phyloP scores from a whole-genome alignment of 345 rosid genomes.

The Clausena lansium region DNA sequence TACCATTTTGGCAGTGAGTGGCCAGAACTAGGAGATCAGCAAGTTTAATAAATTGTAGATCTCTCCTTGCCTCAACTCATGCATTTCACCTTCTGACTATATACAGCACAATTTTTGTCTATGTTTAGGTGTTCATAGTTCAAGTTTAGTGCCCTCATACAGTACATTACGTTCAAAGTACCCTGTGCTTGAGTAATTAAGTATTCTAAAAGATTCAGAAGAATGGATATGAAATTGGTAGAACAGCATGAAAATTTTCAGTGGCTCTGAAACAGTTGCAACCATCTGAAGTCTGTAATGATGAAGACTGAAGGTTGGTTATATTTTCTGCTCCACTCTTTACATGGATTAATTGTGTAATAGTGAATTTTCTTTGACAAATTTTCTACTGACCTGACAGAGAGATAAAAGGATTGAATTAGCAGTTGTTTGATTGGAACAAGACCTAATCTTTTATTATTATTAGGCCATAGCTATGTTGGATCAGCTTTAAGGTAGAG shows the following conservation, averaged over 20 bases:
- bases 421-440: not conserved
- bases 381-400: not conserved
- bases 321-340: not conserved
- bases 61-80: not conserved
- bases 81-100: not conserved
- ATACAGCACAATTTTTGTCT: not conserved
- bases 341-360: not conserved
- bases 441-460: no score
- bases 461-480: no score
- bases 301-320: not conserved
- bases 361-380: not conserved
- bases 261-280: not conserved
- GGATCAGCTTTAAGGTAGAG: no score
- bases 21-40: not conserved
- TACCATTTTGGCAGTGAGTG: not conserved
- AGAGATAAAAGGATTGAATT: not conserved
- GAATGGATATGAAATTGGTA: not conserved
- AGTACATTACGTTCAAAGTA: no score
- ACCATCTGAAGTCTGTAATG: not conserved
- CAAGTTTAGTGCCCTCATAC: not conserved
- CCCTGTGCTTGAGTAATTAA: not conserved
- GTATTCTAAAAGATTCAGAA: not conserved
- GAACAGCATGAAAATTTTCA: not conserved
- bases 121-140: not conserved
- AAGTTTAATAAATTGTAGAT: not conserved